phyloP scores from a whole-genome alignment of 495 filamentous ascomycete species.

The Cladorrhinum samala region DNA sequence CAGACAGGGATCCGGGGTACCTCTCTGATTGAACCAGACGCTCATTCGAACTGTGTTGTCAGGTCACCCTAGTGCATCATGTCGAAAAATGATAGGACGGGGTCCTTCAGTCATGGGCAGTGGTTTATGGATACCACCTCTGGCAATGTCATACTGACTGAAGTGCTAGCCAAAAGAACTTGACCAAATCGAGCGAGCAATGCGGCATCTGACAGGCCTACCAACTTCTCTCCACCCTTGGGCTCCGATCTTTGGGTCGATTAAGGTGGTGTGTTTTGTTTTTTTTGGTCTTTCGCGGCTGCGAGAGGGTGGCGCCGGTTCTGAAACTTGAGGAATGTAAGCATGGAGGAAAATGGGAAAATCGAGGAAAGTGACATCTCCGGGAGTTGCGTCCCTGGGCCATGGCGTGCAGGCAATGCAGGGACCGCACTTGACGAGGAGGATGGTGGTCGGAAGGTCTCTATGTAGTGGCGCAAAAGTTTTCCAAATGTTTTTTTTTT shows the following conservation, averaged over 20 bases:
- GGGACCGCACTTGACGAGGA: background rate
- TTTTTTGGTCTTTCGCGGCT: background rate
- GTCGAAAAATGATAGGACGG: background rate
- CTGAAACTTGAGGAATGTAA: background rate
- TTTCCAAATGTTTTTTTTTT: too few relatives aligned
- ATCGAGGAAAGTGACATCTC: background rate
- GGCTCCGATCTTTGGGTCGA: background rate
- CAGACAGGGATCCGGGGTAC: background rate
- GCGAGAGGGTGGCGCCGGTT: background rate
- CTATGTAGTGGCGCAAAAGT: background rate
- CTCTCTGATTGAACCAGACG: too few relatives aligned
- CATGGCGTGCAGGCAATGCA: background rate
- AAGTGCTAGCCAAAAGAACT: too few relatives aligned
- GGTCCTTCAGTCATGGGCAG: too few relatives aligned
- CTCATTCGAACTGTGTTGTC: too few relatives aligned
- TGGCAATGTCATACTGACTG: too few relatives aligned
- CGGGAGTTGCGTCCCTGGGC: background rate
- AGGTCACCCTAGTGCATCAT: background rate
- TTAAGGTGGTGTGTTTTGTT: background rate
- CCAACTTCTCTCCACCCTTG: background rate
- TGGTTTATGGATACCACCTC: too few relatives aligned
- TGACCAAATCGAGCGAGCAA: constrained; percentile 6
- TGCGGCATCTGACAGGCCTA: background rate
- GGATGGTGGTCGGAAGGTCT: background rate
- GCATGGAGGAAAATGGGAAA: background rate